Evolutionary conservation across 140 eudicot genomes (phyloP).

Genomic region (Ambrosia hybrid): DNA sequence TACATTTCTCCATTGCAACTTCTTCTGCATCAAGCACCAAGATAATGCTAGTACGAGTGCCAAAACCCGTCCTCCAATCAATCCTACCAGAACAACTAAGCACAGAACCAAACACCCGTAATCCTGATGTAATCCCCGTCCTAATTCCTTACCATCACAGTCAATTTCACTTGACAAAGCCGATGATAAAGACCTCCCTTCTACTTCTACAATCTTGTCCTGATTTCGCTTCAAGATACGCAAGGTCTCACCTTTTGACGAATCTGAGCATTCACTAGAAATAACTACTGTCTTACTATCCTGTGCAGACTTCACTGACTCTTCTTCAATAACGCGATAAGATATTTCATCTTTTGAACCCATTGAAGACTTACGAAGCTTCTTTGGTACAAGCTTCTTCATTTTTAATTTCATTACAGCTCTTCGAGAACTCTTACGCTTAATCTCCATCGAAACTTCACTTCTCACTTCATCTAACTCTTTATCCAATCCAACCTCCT

Average conservation of each 20-base stretch:
- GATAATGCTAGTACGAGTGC: slow-evolving; percentile 54
- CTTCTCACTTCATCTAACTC: slow-evolving; percentile 36
- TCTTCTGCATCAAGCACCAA: slow-evolving; percentile 58
- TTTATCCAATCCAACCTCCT: slow-evolving; percentile 1
- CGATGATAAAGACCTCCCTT: slow-evolving; percentile 20
- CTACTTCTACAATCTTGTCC: slow-evolving; percentile 11
- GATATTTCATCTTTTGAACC: neutral
- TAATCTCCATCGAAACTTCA: neutral
- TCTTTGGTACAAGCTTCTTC: neutral
- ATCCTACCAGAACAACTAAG: slow-evolving; percentile 58
- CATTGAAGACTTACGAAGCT: neutral
- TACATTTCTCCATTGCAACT: slow-evolving; percentile 24
- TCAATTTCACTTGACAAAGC: slow-evolving; percentile 23
- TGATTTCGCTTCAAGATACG: neutral
- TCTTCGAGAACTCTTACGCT: neutral
- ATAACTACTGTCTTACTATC: neutral
- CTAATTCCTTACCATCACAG: slow-evolving; percentile 24
- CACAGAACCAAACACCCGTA: slow-evolving; percentile 42
- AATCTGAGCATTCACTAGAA: slow-evolving; percentile 16
- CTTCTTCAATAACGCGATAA: neutral
- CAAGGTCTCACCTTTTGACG: neutral
- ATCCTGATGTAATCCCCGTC: slow-evolving; percentile 17
- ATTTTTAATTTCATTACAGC: neutral
- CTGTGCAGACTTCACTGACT: neutral
- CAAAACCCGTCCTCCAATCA: slow-evolving; percentile 52